Conservation (phyloP, 495 filamentous ascomycete species). For the Neurospora sp. region DNA sequence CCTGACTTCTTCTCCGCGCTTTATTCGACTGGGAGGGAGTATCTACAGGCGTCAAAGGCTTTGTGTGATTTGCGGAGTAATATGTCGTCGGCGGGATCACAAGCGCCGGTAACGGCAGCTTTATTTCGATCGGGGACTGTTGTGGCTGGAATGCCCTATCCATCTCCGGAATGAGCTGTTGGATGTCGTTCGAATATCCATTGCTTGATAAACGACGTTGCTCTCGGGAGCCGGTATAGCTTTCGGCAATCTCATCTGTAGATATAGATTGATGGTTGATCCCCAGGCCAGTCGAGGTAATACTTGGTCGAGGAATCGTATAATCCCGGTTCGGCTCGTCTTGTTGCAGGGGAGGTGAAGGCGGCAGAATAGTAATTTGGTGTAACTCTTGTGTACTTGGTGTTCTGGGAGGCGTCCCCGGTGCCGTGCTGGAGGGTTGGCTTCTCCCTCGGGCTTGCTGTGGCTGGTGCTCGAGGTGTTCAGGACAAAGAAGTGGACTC, state of each 20-base stretch:
- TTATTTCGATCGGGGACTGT: constrained; percentile 22
- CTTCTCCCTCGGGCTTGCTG: constrained; percentile 8
- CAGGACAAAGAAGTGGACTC: constrained; percentile 18
- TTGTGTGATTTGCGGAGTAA: background rate
- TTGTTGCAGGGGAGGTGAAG: constrained; percentile 8
- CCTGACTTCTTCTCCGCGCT: background rate
- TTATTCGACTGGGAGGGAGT: background rate
- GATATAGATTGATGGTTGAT: background rate
- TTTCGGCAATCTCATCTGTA: background rate
- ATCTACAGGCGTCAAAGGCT: background rate
- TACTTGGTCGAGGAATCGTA: background rate
- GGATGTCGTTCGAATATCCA: constrained; percentile 21
- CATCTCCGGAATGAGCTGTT: constrained; percentile 35
- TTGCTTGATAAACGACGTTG: background rate
- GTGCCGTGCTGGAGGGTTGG: background rate
- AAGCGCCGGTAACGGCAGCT: constrained; percentile 11
- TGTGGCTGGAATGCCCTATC: constrained; percentile 34
- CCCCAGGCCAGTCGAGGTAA: background rate
- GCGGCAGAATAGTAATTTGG: constrained; percentile 1
- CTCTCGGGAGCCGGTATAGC: background rate
- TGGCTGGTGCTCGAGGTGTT: constrained; percentile 10
- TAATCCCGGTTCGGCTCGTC: constrained; percentile 1
- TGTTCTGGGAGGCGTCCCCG: background rate
- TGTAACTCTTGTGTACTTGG: background rate
- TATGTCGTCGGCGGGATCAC: constrained; percentile 1